Evolutionary conservation across 345 rosid genomes (phyloP).

Genomic region (Hibiscus trionum): DNA sequence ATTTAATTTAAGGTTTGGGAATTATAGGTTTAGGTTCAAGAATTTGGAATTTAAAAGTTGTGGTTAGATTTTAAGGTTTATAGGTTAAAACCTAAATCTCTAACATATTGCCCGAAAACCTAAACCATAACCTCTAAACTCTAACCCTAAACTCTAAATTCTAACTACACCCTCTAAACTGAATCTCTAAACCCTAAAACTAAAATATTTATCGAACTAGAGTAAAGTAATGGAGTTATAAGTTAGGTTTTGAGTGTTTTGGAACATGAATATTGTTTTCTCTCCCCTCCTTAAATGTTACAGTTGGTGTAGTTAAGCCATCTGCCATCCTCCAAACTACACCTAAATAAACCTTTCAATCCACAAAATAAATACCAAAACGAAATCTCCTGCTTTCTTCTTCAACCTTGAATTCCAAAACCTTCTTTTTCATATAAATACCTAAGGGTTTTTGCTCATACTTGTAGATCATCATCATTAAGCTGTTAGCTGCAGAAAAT

Average conservation of each 20-base stretch:
- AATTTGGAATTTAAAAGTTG: no score
- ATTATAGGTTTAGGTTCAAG: no score
- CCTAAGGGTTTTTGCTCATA: background rate
- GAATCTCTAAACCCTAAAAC: no score
- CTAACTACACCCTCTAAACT: no score
- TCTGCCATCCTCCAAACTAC: slow-evolving; percentile 7
- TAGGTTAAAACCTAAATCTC: no score
- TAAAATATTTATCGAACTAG: no score
- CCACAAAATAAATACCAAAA: no score
- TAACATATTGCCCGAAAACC: no score
- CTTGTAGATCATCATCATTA: background rate
- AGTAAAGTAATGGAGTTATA: no score
- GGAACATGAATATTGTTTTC: background rate
- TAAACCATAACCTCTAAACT: no score
- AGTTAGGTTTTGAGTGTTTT: background rate
- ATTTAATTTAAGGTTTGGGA: no score
- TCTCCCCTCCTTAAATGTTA: background rate
- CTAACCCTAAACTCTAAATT: background rate
- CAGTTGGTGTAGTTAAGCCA: slow-evolving; percentile 11
- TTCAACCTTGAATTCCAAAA: background rate
- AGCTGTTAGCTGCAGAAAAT: background rate
- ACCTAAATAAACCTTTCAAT: background rate
- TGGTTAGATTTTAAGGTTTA: no score
- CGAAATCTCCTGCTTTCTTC: background rate
- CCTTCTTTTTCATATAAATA: background rate